Evolutionary conservation across 495 filamentous ascomycete species (phyloP), one percentile per base, ranked within the genome.

Genomic region (Neurospora africana): DNA sequence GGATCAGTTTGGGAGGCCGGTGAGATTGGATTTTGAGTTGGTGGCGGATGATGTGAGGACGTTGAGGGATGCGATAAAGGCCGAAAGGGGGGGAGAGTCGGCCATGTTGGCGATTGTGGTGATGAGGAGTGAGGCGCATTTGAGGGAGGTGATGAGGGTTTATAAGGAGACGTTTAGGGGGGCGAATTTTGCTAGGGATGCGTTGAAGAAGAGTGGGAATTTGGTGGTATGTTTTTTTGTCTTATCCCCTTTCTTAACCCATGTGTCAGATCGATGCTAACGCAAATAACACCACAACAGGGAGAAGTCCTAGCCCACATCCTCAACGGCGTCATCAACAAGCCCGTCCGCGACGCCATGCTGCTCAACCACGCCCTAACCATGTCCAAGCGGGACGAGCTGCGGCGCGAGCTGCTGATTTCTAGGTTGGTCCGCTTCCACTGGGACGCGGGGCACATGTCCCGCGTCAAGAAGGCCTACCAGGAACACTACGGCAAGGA

Each of bases 301-400:
- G 95, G 95, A 67, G 95, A 99, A 82, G 89, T 95, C 23, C 89
- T 99, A 30, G 93, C 95, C 15, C 95, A 99, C 82, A 92, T 98
- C 73, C 91, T 99, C 78, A 97, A 97, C 82, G 95, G 96, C 77
- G 90, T 95, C 47, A 94, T 98, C 82, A 98, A 99, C 82, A 91
- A 92, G 67, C 94, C 95, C 40, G 91, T 97, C 74, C 94, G 95
- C 69, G 95, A 99, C 79, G 93, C 95, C 6, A 87, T 98, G 43
- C 90, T 99, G n/a, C 85, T 99, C 38, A 90, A 97, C 80, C 95
- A 99, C 82, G 94, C 95, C 5, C 87, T 98, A 43, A 87, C 87
- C 11, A 79, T 84, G 4, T 86, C 87, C 36, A 85, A 82, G 68
- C 83, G 84, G n/a, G 91, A 91, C 75, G 84, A 84, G 39, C 86